A percentile compares a stretch with the other conserved stretches of the same genome.
phyloP scores from a whole-genome alignment of 2,329 filamentous ascomycete genomes.

The Colletotrichum tofieldiae region DNA sequence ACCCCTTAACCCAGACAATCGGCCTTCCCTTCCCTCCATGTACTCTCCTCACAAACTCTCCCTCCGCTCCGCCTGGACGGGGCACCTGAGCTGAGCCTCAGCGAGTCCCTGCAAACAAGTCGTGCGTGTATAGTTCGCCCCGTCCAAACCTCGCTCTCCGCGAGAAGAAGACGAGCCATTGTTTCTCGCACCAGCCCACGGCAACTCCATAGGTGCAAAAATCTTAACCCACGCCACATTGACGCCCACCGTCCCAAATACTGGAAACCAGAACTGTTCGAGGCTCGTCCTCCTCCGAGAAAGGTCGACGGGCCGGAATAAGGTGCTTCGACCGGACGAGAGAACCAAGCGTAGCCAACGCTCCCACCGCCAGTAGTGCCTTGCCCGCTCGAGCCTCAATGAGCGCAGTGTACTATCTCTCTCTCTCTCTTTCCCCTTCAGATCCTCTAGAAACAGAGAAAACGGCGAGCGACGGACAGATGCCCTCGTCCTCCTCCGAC shows the following conservation, averaged over 20 bases:
- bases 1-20: neutral
- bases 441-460: conserved; percentile 2
- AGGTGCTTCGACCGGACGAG: neutral
- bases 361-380: neutral
- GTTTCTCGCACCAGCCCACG: neutral
- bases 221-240: conserved; percentile 37
- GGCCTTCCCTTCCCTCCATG: neutral
- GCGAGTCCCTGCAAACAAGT: neutral
- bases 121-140: neutral
- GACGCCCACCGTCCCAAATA: conserved; percentile 36
- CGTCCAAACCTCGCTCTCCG: neutral
- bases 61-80: conserved; percentile 32
- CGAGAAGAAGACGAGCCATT: neutral
- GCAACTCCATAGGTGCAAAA: neutral
- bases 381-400: conserved; percentile 5
- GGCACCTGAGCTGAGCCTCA: conserved; percentile 39
- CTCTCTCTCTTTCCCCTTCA: neutral
- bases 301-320: neutral
- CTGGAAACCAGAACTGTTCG: conserved; percentile 35
- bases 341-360: neutral
- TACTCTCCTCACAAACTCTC: neutral
- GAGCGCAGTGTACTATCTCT: too few relatives aligned
- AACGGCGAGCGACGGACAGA: neutral
- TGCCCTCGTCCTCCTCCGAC: conserved; percentile 16
- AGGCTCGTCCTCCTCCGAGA: conserved; percentile 7